Evolutionary conservation across 352 stramenopile species (phyloP), one percentile per base, ranked within the genome.

Genomic region (Phytophthora sansomeana): DNA sequence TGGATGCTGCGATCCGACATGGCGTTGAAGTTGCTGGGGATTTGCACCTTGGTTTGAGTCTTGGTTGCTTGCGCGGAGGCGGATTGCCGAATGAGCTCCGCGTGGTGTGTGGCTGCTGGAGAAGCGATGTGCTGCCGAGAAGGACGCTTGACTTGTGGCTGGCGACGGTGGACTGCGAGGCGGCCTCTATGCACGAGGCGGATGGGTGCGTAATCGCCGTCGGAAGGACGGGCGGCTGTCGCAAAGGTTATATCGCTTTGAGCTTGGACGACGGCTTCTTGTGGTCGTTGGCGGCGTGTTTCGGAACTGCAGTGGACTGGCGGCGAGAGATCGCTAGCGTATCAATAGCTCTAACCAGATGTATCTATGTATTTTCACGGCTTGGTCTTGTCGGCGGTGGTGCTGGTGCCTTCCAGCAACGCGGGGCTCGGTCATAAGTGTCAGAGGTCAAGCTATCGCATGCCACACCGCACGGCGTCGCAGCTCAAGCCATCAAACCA

Each of bases 1-100:
- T 85, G 72, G 44, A 86, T 71, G 58, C 51, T 73, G 21, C 17
- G 1, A n/a, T 87, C 80, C 41, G 80, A 75, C 78, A 91, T 91
- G 59, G 16, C 19, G 26, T 63, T 59, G 46, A 65, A 53, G 35
- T 65, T 51, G 17, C 13, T 26, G 6, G 26, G 24, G 36, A 26
- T 46, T 42, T 21, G 17, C 16, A 24, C 21, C 21, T 24, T 55
- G 29, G 28, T 9, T 17, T 4, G 33, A 38, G 35, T 17, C 35
- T 16, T 19, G 32, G 28, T 69, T 70, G 48, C 14, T 56, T 42
- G 51, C 43, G 17, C 8, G 24, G 35, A 26, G 36, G 42, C 47
- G 24, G 60, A 64, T 76, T 73, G 57, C 30, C 32, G 54, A 76
- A 69, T 76, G 63, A 72, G 33, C 41, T 19, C 50, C 44, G 26